Evolutionary conservation across 2,329 filamentous ascomycete genomes (phyloP), one percentile per base, ranked within the genome.

Genomic region (Xylariaceae sp.): DNA sequence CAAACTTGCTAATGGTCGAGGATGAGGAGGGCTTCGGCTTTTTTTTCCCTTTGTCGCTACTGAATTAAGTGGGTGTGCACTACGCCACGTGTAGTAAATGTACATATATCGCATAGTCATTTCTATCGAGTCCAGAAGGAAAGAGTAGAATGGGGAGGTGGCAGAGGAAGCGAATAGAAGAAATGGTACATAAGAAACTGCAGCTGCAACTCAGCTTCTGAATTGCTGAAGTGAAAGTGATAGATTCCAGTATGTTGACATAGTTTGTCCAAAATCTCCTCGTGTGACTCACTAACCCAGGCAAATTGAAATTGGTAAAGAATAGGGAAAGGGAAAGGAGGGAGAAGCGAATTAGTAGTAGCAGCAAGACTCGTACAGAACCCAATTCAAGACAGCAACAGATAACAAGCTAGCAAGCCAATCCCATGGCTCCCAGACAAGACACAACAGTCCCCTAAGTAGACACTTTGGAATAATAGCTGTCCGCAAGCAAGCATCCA

Each of bases 51-150:
- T 53, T 50, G 40, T 53, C 18, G 20, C 49, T 36, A 30, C 47
- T 35, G 21, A 43, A 33, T 47, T 43, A 32, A 40, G 46, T 49
- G 30, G 37, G 41, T 30, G 33, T 45, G 41, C 41, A 54, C 45
- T 60, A 49, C 55, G 53, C 53, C 44, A 52, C 50, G 56, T 45
- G 59, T 59, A 60, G 55, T 56, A 55, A 51, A 52, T 65, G 62
- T 65, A 65, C 59, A 64, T 65, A 64, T 63, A 64, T 55, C 58
- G 51, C 60, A 61, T 53, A 53, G 50, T 52, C 53, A 46, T 50
- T 52, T 53, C 33, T 21, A 49, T 48, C 42, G 6, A 47, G 46
- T 40, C 33, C 32, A 11, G 30, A 29, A 30, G 46, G 49, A 24
- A 27, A 37, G 26, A 18, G 7, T 39, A 23, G 32, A 27, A 37